These are phyloP conservation scores for Exophiala lecanii-corni DNA, from an alignment of 2,329 filamentous ascomycete genomes.

Conservation along the genomic window DNA sequence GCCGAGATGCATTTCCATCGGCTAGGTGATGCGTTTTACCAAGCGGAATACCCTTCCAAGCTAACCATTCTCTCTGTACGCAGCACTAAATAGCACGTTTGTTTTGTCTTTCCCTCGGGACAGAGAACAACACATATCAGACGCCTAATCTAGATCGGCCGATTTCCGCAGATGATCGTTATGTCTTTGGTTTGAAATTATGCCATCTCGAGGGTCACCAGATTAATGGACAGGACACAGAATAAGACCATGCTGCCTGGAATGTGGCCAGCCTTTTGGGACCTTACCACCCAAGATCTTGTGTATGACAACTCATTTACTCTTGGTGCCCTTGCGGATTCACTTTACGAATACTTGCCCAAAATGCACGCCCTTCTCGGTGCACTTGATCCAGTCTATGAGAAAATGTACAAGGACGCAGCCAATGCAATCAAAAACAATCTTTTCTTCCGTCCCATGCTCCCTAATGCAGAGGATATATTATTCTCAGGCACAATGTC, in stretches of 20 bases:
- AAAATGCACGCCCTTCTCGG: conserved; percentile 71
- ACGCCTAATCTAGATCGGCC: too few species aligned
- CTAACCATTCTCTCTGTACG: too few species aligned
- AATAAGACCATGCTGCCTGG: conserved; percentile 32
- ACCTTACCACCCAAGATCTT: not conserved
- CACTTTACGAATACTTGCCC: conserved; percentile 54
- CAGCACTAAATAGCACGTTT: too few species aligned
- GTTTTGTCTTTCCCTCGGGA: too few species aligned
- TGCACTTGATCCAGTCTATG: conserved; percentile 60
- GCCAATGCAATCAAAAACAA: conserved; percentile 65
- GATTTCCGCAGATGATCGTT: too few species aligned
- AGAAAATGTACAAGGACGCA: conserved; percentile 58
- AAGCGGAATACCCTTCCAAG: too few species aligned
- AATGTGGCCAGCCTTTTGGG: conserved; percentile 31
- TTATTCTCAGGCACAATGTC: conserved; percentile 38
- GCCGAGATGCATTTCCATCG: too few species aligned
- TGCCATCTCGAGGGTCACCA: not conserved
- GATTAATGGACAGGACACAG: conserved; percentile 23
- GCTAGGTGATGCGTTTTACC: too few species aligned
- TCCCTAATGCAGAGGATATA: conserved; percentile 34
- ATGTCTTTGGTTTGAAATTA: too few species aligned
- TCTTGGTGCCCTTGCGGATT: conserved; percentile 54
- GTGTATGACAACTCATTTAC: conserved; percentile 40
- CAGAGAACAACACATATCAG: too few species aligned
- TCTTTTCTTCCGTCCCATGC: conserved; percentile 74